phyloP scores from a whole-genome alignment of 192 early-diverging fungal species.

The Linnemannia elongata region DNA sequence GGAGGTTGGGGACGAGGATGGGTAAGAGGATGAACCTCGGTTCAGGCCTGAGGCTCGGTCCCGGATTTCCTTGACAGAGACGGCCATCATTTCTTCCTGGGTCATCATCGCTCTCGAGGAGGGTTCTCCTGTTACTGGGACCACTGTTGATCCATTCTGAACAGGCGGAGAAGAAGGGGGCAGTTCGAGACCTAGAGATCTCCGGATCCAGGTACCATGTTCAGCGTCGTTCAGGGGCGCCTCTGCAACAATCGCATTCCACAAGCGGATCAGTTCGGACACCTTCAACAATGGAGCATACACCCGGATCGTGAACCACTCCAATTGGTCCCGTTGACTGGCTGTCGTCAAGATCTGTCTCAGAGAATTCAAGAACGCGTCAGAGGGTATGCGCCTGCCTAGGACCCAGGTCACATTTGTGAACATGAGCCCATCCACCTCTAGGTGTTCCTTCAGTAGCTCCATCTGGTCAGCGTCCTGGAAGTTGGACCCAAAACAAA shows the following conservation, averaged over 20 bases:
- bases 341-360: constrained; percentile 2
- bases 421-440: constrained; percentile 10
- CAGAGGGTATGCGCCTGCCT: neutral
- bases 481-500: constrained; percentile 19
- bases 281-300: constrained; percentile 24
- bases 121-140: neutral
- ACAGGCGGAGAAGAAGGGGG: neutral
- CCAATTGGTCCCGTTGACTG: neutral
- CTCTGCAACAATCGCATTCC: constrained; percentile 13
- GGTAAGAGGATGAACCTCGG: neutral
- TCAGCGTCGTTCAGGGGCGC: constrained; percentile 25
- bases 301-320: constrained; percentile 16
- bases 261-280: neutral
- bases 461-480: constrained; percentile 18
- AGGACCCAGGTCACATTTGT: constrained; percentile 14
- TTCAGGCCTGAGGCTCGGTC: neutral
- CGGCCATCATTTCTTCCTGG: neutral
- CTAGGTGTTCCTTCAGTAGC: neutral
- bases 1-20: neutral
- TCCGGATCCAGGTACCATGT: constrained; percentile 32
- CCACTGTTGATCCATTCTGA: neutral
- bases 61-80: neutral
- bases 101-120: neutral
- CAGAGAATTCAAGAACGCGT: neutral
- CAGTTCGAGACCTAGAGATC: neutral